Base-by-base conservation (phyloP, 2,329 filamentous ascomycete genomes). In the Hymenoscyphus fructigenus region DNA sequence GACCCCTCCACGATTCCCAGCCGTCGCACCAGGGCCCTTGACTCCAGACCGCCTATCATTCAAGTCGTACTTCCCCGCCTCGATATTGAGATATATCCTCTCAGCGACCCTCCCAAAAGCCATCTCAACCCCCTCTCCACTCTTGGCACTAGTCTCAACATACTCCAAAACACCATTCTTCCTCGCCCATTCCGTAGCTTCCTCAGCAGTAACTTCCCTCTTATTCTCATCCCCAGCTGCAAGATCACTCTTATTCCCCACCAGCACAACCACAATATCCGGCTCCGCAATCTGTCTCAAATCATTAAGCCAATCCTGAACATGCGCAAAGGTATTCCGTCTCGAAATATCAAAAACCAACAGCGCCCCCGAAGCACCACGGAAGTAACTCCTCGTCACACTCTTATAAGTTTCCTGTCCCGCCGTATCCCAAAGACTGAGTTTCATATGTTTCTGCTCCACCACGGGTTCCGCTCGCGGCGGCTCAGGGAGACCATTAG, bases 341-440 rank as follows among this genome's bases (percentile, higher is more conserved):
- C 95, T 86, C 32, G 91, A 91, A 70, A 99, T 94, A 78, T 99
- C 95, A 76, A 97, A 99, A 67, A 99, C 95, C 29, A 99, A 86
- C 15, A 99, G 84, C 5, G 89, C 89, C 36, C 89, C 89, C 0
- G 84, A 87, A 47, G 89, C 88, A 63, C 88, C 89, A 12, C 74
- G 83, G 75, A 91, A 91, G 75, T 91, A 91, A 62, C 91, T 95
- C 62, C 94, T 85, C 9, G 94, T 98, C 65, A 98, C 95, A 56
- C 91, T 94, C 78, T 97, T 97, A 83, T 98, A 98, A 14, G 93
- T 97, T 81, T 98, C 94, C 78, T 98, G 94, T 29, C 94, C 94
- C 17, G 94, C 94, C 0, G 94, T 98, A 76, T 97, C 94, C 94
- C 94, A 98, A 12, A 98, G 83, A 56, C 89, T 92, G 5, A 97